phyloP scores from a whole-genome alignment of 2,329 filamentous ascomycete species.

The Ophiosphaerella herpotricha region DNA sequence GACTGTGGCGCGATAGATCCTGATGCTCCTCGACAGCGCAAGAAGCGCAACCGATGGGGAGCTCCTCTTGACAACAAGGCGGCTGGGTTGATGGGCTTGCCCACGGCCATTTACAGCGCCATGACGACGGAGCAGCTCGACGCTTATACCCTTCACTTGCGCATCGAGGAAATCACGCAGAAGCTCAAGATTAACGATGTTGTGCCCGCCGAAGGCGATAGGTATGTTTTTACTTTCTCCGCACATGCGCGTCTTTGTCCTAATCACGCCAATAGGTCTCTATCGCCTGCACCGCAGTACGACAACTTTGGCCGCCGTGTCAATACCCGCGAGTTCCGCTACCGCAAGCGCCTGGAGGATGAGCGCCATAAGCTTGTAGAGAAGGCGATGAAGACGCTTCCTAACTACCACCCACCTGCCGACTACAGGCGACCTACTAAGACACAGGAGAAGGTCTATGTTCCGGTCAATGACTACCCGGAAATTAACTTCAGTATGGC shows the following conservation, averaged over 20 bases:
- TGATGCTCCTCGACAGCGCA: constrained; percentile 85
- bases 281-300: constrained; percentile 94
- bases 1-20: constrained; percentile 34
- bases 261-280: constrained; percentile 66
- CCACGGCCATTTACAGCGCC: constrained; percentile 92
- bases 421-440: constrained; percentile 99
- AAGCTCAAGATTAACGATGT: constrained; percentile 99
- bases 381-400: constrained; percentile 99
- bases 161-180: constrained; percentile 98
- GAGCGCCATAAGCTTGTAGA: constrained; percentile 98
- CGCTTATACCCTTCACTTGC: constrained; percentile 92
- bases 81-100: constrained; percentile 94
- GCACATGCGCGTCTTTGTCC: background rate
- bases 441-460: constrained; percentile 99
- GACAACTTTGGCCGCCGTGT: constrained; percentile 99
- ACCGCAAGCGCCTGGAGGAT: constrained; percentile 96
- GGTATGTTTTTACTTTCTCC: constrained; percentile 58
- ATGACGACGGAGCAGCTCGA: constrained; percentile 99
- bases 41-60: constrained; percentile 99
- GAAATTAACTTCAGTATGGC: constrained; percentile 99
- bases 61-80: constrained; percentile 98
- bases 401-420: constrained; percentile 98
- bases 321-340: constrained; percentile 98
- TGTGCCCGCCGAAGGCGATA: constrained; percentile 92
- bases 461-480: constrained; percentile 99